phyloP scores from a whole-genome alignment of 2,329 filamentous ascomycete species.

The Cladosporium sp. region DNA sequence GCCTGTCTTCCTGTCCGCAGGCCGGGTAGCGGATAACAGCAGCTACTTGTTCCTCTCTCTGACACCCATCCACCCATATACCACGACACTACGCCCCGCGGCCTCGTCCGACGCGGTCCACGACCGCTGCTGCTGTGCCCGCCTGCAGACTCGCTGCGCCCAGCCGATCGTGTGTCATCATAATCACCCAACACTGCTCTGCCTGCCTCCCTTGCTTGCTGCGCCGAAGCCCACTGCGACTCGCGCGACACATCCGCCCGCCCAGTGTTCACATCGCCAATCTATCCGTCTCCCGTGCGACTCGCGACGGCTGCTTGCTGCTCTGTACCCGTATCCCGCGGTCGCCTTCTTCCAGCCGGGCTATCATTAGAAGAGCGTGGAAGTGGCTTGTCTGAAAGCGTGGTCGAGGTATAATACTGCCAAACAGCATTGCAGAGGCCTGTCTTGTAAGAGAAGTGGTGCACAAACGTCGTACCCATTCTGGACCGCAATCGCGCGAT shows the following conservation, averaged over 20 bases:
- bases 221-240: background rate
- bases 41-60: background rate
- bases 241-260: background rate
- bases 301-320: constrained; percentile 6
- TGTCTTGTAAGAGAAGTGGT: constrained; percentile 5
- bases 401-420: constrained; percentile 6
- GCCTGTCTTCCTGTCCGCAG: too few species aligned
- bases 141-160: constrained; percentile 6
- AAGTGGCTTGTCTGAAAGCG: background rate
- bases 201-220: constrained; percentile 13
- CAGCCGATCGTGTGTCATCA: constrained; percentile 1
- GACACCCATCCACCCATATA: background rate
- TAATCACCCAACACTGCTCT: constrained; percentile 3
- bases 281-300: constrained; percentile 14
- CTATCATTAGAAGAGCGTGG: constrained; percentile 13
- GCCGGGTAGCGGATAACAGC: constrained; percentile 2
- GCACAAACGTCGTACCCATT: constrained; percentile 3
- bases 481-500: constrained; percentile 18
- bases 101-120: constrained; percentile 6
- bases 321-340: constrained; percentile 6
- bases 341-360: constrained; percentile 1
- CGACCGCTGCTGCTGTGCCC: constrained; percentile 9
- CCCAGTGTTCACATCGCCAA: constrained; percentile 7
- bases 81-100: background rate
- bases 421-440: background rate